These are phyloP conservation scores for Lipomyces anomalus DNA, from an alignment of 805 yeast species.

Conservation along the genomic window DNA sequence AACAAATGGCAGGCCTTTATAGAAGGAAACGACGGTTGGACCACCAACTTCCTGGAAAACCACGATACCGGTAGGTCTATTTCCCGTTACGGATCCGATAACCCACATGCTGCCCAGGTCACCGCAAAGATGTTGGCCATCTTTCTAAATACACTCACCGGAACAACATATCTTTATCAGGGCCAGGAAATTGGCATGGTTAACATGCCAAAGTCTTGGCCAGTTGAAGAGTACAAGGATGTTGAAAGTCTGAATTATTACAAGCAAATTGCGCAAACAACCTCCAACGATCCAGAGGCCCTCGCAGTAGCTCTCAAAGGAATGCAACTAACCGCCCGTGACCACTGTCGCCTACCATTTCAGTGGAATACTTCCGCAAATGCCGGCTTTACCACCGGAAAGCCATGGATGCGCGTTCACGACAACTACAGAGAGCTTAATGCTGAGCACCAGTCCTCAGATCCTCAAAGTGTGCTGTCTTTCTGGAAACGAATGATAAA, in stretches of 20 bases:
- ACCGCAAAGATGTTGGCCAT: constrained; percentile 47
- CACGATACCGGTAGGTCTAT: constrained; percentile 56
- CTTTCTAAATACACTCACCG: constrained; percentile 45
- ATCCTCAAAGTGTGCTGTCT: constrained; percentile 42
- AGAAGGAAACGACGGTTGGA: constrained; percentile 51
- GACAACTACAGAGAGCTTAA: constrained; percentile 46
- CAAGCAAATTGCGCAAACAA: constrained; percentile 24
- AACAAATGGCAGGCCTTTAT: constrained; percentile 30
- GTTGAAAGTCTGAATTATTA: constrained; percentile 43
- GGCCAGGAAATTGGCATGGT: constrained; percentile 58
- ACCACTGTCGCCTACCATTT: neutral
- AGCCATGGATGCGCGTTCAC: constrained; percentile 49
- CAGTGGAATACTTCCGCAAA: neutral
- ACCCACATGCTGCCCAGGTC: constrained; percentile 33
- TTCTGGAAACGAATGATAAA: constrained; percentile 44
- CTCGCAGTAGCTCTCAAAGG: neutral
- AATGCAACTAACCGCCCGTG: neutral
- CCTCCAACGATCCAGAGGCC: neutral
- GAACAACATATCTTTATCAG: constrained; percentile 53
- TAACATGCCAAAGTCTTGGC: constrained; percentile 45
- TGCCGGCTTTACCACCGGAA: constrained; percentile 42
- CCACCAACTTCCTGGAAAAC: constrained; percentile 50
- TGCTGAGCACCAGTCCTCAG: constrained; percentile 42
- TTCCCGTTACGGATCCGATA: constrained; percentile 47
- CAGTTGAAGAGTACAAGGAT: constrained; percentile 46